Evolutionary conservation across 768 basidiomycete species (phyloP), one percentile per base, ranked within the genome.

Genomic region (Goffeauzyma gilvescens): DNA sequence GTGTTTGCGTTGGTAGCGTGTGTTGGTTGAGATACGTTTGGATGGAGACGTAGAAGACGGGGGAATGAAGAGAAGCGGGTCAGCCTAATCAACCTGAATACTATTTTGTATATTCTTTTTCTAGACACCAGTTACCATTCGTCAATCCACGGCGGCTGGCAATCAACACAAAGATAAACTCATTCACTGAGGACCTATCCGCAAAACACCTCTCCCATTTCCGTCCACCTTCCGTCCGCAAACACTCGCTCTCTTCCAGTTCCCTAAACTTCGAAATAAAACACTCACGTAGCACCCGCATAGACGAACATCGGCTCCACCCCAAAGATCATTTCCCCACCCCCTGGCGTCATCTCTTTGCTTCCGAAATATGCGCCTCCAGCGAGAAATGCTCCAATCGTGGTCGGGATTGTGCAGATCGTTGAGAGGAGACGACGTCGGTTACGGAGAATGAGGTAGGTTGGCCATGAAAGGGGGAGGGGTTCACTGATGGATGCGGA

Each of bases 261-360:
- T n/a, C 28, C 33, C 10, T 17, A 14, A 41, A 21, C 10, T 35
- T 10, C 10, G 15, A 9, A n/a, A 28, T 9, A 7, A 15, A 24
- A 21, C n/a, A 54, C 60, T 56, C 44, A 62, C 60, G 60, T 59
- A 28, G 58, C 60, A 23, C 60, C 60, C 26, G 50, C 55, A 45
- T 59, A 59, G 12, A 56, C 60, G 43, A 48, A 56, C 58, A 61
- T 53, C 27, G 62, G 59, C 35, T 63, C 62, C 13, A 63, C 41
- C 3, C 62, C 62, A 48, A 63, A 53, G 33, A 63, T 60, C 41
- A 55, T 28, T 48, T 63, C 55, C n/a, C n/a, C n/a, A n/a, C n/a
- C n/a, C 15, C 47, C 54, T 12, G 59, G 59, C 45, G 60, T 59
- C 32, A 55, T 46, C 33, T 63, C 59, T 18, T 61, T 32, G 38